Base-by-base conservation (phyloP, 441 rosid genomes). In the Manihot esculenta region DNA sequence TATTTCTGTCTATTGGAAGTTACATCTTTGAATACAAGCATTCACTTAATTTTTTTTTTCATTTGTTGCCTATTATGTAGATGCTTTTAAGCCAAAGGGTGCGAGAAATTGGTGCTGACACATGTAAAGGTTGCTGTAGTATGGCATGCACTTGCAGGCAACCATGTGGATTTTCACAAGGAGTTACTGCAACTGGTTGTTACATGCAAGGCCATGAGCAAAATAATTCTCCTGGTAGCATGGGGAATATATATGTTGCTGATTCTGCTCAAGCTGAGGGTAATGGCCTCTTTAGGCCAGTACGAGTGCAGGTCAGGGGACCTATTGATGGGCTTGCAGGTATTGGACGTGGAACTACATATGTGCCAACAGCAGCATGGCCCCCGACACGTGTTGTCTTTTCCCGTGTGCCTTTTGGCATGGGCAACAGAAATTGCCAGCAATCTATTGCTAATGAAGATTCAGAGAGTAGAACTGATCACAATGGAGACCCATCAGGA, bases 321-420 rank as follows among this genome's bases (percentile, higher is more conserved):
- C 89, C 86, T 74, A 86, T 82, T 70, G 99, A 94, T 83, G 99
- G 99, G 63, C 97, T 94, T 80, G 99, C 99, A 1, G 99, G 94
- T 70, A 90, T 94, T 77, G 97, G 97, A 75, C 90, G 94, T 54
- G 97, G 93, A 80, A 81, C 89, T 77, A 80, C 93, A 71, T 92
- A 83, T 78, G 90, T 90, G 70, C 94, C 97, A 44, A 82, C 94
- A 38, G 80, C 88, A 76, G 87, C 87, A 45, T 88, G 97, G 94
- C 87, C 94, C 48, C 94, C 99, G 64, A 90, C 99, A 49, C 93
- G 95, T 24, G 88, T 86, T 72, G 96, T 94, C 73, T 94, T 90
- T 78, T 94, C 99, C 17, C 97, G 97, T 56, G 92, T 87, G 61
- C 99, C 99, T 72, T 85, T 87, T 75, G 85, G 85, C 67, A 68